A percentile compares a stretch with the other conserved stretches of the same genome.
phyloP scores from a whole-genome alignment of 1,139 yeast genomes.

The Candida sojae region DNA sequence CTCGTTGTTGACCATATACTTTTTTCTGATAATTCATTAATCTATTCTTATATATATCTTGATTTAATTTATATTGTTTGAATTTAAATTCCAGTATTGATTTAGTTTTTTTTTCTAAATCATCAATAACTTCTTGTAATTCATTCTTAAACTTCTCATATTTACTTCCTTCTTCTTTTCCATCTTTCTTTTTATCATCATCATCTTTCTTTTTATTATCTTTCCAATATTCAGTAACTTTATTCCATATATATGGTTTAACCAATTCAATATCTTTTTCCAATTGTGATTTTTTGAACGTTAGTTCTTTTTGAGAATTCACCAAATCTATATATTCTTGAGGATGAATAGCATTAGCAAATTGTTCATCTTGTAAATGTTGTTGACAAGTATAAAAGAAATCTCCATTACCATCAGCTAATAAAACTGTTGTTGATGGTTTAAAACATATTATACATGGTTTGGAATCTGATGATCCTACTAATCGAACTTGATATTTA shows the following conservation, averaged over 20 bases:
- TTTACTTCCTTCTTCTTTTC: conserved; percentile 9
- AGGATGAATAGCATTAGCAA: conserved; percentile 55
- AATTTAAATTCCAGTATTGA: conserved; percentile 33
- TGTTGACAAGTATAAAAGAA: conserved; percentile 68
- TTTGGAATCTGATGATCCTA: conserved; percentile 55
- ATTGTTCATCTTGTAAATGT: conserved; percentile 65
- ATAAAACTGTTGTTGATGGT: conserved; percentile 62
- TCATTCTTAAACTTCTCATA: conserved; percentile 19
- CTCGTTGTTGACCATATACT: conserved; percentile 37
- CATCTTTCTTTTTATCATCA: too few species aligned
- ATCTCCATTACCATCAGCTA: conserved; percentile 54
- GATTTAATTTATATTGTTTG: conserved; percentile 51
- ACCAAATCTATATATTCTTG: conserved; percentile 48
- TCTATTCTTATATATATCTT: conserved; percentile 55
- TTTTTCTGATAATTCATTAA: conserved; percentile 26
- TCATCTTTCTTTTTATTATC: conserved; percentile 16
- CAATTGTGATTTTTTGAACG: conserved; percentile 39
- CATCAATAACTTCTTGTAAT: conserved; percentile 24
- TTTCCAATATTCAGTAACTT: conserved; percentile 20
- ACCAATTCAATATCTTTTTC: conserved; percentile 26
- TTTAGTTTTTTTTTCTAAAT: conserved; percentile 22
- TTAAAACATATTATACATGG: conserved; percentile 70
- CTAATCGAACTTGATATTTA: conserved; percentile 54
- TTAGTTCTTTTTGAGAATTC: conserved; percentile 36
- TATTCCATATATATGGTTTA: conserved; percentile 38